Base-by-base conservation (phyloP, 345 rosid species). In the Populus pruinosa region DNA sequence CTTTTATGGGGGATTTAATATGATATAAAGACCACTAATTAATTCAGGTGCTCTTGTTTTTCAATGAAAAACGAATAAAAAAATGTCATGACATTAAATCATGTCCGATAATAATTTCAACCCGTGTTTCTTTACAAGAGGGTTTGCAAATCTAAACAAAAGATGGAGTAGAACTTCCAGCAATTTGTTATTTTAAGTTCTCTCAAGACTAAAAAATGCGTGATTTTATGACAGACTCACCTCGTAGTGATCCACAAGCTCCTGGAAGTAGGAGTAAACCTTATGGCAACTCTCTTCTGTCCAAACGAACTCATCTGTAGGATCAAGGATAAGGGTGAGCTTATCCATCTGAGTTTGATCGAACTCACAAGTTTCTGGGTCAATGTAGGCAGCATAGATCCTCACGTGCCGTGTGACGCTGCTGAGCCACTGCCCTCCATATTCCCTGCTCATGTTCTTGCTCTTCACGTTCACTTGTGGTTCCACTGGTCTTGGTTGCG, bases 221-320 rank as follows among this genome's bases (percentile, higher is more conserved):
- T 21, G 61, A 55, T 55, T 55, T 20, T 21, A 20, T 10, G 29
- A 9, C 1, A 71, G 75, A 12, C 23, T 47, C 75, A 87, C 98
- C 98, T 95, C 98, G 29, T 95, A 95, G 87, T 95, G 97, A 85
- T 95, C 98, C 14, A 95, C 98, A 25, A 93, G 99, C 83, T 93
- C 99, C 82, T 95, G 99, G 79, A 95, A 95, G 78, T 86, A 90
- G 35, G 87, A 82, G 69, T 88, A 95, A 29, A 93, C 97, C 86
- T 82, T 90, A 72, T 82, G 78, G 84, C 90, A 86, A 66, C 87
- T 90, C 69, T 90, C 95, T n/a, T 87, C 85, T 3, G 86, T 88
- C 98, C 98, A 94, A 7, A 91, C 72, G 69, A 94, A 93, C 87
- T 94, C 98, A 53, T 91, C 84, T 41, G 90, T 82, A 3, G 98